Base-by-base conservation (phyloP, 1,284 basidiomycete genomes). In the Trametes polyzona region DNA sequence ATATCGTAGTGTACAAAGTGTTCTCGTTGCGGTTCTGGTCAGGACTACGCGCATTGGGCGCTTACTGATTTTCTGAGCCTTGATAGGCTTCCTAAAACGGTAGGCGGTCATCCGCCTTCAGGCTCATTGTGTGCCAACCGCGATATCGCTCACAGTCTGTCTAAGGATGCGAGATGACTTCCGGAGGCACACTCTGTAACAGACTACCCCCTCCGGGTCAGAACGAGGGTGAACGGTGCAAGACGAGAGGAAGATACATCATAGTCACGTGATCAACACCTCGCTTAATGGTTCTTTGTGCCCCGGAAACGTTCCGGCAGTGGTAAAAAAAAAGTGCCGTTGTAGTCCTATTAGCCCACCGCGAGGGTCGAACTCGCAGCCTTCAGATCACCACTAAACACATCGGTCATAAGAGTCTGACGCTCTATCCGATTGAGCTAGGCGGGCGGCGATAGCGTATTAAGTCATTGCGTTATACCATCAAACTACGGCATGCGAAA, bases 331-430 rank as follows among this genome's bases (percentile, higher is more conserved):
- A 52, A 27, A 35, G 19, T 26, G 49, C 41, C 47, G 36, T 33
- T 41, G n/a, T 24, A 7, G 9, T 41, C 21, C 39, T 21, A 47
- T 47, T 35, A 60, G 53, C 54, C 87, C 87, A 89, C 87, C 87
- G 88, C 87, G 88, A 89, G 88, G 87, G 87, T 90, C 88, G 87
- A 90, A 90, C 88, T 88, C 87, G 86, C 88, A 91, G 86, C 87
- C 88, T 90, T 90, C 88, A 88, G 86, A 87, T 62, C 41, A 57
- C 60, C 51, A 49, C 47, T 52, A 53, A 50, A 56, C 50, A 12
- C 41, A 47, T 40, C 42, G 50, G 42, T 54, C 32, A 51, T 69
- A 69, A 71, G 67, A 88, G 87, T 88, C 87, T 87, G 86, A 88
- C 85, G 87, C 87, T 88, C 87, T 88, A 86, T 84, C 86, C 86